Percentiles rank a stretch among this genome's conserved stretches.
Conservation (phyloP, 2,329 filamentous ascomycete species). For the Cercospora berteroae region DNA sequence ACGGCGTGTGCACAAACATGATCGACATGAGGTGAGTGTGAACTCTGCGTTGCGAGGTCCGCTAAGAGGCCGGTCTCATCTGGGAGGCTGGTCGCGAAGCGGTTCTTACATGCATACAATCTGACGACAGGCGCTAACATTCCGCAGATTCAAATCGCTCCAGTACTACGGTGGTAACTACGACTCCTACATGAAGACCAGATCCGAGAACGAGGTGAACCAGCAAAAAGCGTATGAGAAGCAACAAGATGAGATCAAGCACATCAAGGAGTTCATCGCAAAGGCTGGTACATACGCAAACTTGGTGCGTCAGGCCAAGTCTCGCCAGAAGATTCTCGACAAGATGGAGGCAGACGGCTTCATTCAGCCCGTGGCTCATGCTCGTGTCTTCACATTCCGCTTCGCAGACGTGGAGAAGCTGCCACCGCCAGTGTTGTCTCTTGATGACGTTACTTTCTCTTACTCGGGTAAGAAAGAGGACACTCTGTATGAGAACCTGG, state of each 20-base stretch:
- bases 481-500: conserved; percentile 92
- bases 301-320: conserved; percentile 97
- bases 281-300: conserved; percentile 99
- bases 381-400: conserved; percentile 93
- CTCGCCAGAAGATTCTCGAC: conserved; percentile 98
- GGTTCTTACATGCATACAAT: not conserved
- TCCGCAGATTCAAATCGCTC: conserved; percentile 62
- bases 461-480: conserved; percentile 89
- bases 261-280: conserved; percentile 99
- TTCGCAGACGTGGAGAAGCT: conserved; percentile 99
- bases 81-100: not conserved
- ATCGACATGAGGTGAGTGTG: conserved; percentile 77
- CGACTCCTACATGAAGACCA: conserved; percentile 93
- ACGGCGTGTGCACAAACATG: conserved; percentile 98
- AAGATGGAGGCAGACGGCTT: conserved; percentile 99
- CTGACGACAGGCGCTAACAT: not conserved
- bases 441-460: conserved; percentile 96
- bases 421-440: conserved; percentile 92
- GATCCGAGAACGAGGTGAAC: conserved; percentile 90
- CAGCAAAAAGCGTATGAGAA: conserved; percentile 99
- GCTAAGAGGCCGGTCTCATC: not conserved
- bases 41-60: not conserved
- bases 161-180: conserved; percentile 99
- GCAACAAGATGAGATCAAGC: conserved; percentile 97
- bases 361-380: conserved; percentile 82